These are phyloP conservation scores for Fusarium bulbicola DNA, from an alignment of 2,329 filamentous ascomycete genomes.

Conservation along the genomic window DNA sequence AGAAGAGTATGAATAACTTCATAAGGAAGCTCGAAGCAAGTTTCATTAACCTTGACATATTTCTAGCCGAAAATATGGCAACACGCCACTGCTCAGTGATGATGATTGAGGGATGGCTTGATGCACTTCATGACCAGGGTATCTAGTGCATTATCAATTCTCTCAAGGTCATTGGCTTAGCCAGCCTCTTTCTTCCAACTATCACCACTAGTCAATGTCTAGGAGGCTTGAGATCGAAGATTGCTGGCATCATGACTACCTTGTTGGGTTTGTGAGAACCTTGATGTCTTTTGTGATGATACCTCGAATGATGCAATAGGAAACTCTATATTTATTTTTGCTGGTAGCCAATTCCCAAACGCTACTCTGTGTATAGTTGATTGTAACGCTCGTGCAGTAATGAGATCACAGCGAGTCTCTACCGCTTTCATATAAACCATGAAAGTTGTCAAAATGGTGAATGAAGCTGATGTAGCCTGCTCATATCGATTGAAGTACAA, in stretches of 20 bases:
- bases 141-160: neutral
- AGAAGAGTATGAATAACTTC: fast-evolving
- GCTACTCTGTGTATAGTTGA: fast-evolving
- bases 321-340: neutral
- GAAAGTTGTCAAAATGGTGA: neutral
- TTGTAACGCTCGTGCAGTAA: neutral
- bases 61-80: neutral
- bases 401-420: too few species aligned
- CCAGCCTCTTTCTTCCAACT: fast-evolving
- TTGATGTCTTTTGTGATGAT: slow-evolving; percentile 4
- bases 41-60: neutral
- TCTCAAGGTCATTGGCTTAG: neutral
- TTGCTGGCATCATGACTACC: neutral
- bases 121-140: neutral
- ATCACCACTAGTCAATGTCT: neutral
- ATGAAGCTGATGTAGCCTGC: neutral
- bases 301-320: neutral
- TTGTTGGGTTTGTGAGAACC: slow-evolving; percentile 11
- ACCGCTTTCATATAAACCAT: too few species aligned
- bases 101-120: neutral
- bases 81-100: neutral
- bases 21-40: neutral
- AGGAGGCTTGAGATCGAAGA: neutral
- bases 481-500: neutral
- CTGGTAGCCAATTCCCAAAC: too few species aligned